Evolutionary conservation across 306 rosid species (phyloP).

Genomic region (Cicer chorassanicum): DNA sequence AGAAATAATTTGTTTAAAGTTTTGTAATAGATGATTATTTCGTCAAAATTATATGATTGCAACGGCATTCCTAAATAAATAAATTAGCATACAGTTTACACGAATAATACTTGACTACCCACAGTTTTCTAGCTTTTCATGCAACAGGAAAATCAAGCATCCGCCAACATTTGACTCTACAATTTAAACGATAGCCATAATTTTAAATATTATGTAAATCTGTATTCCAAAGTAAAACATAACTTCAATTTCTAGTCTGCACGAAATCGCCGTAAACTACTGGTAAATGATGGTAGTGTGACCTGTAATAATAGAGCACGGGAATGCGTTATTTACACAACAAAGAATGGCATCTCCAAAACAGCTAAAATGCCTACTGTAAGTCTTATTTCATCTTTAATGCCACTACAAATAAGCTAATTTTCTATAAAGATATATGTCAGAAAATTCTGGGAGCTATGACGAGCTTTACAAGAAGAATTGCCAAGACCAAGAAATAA

Average conservation of each 20-base stretch:
- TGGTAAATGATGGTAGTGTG: background rate
- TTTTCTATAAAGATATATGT: conserved; percentile 48
- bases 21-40: background rate
- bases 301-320: conserved; percentile 16
- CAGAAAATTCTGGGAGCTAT: conserved; percentile 43
- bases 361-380: conserved; percentile 31
- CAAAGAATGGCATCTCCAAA: conserved; percentile 42
- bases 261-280: background rate
- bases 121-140: conserved; percentile 10
- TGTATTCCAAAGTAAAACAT: conserved; percentile 23
- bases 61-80: background rate
- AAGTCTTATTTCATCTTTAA: conserved; percentile 53
- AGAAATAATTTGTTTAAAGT: background rate
- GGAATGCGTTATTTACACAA: conserved; percentile 57
- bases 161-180: conserved; percentile 7
- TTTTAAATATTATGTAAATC: conserved; percentile 28
- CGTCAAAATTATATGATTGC: background rate
- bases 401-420: conserved; percentile 54
- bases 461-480: conserved; percentile 70
- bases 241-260: conserved; percentile 14
- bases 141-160: background rate
- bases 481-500: conserved; percentile 57
- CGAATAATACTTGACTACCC: conserved; percentile 10
- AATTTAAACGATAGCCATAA: conserved; percentile 35
- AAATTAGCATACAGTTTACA: background rate